phyloP scores from a whole-genome alignment of 441 rosid genomes.

The Pelargonium citronellum region DNA sequence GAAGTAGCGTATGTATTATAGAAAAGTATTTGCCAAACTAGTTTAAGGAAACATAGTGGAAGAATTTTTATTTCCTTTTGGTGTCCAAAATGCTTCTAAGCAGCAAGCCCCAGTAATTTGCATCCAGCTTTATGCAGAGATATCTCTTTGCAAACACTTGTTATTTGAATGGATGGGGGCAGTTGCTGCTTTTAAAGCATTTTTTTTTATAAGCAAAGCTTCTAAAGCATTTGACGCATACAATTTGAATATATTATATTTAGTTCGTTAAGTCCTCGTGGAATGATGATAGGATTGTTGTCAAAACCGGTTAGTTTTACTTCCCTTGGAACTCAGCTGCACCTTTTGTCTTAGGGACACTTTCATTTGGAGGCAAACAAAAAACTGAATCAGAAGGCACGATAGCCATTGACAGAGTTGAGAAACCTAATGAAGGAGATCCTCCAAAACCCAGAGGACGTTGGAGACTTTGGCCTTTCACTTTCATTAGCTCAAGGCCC shows the following conservation, averaged over 20 bases:
- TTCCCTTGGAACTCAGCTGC: conserved; percentile 67
- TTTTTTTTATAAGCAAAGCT: no score
- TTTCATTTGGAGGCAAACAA: conserved; percentile 42
- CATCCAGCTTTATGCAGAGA: conserved; percentile 45
- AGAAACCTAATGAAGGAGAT: conserved; percentile 38
- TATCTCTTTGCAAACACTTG: conserved; percentile 60
- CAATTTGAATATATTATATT: conserved; percentile 42
- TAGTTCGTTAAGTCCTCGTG: conserved; percentile 41
- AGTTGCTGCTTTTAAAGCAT: no score
- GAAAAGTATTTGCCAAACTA: no score
- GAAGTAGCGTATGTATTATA: no score
- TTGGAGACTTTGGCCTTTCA: conserved; percentile 93
- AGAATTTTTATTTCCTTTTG: conserved; percentile 7
- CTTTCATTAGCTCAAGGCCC: conserved; percentile 47
- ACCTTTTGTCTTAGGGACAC: conserved; percentile 46
- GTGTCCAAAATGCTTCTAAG: conserved; percentile 8
- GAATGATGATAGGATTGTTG: conserved; percentile 52
- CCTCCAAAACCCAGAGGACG: conserved; percentile 45
- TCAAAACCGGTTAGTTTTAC: conserved; percentile 43
- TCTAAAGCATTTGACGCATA: conserved; percentile 54
- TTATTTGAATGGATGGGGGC: conserved; percentile 49
- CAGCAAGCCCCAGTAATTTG: conserved; percentile 21
- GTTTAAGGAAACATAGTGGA: not conserved
- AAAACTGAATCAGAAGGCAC: conserved; percentile 52
- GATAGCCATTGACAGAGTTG: conserved; percentile 48